Base-by-base conservation (phyloP, 331 rosid genomes). In the Phaseolus coccineus region DNA sequence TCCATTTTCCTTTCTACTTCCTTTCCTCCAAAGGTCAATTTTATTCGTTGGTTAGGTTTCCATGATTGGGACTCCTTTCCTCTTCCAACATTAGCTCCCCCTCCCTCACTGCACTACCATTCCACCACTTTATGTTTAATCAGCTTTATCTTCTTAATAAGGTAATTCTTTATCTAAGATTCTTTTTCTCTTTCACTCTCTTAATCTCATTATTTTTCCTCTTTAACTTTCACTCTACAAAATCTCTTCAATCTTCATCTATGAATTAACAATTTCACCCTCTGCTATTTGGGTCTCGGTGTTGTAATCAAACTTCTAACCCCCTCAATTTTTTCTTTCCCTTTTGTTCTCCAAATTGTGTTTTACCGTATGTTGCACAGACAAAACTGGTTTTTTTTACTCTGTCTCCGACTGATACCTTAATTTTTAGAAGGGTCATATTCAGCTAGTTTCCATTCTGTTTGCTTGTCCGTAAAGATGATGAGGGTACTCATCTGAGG, bases 31-130 rank as follows among this genome's bases (percentile, higher is more conserved):
- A 37, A 37, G 0, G 8, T 37, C 8, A 37, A 4, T 37, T 7
- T 37, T 37, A 6, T 37, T 37, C 8, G 5, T 37, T 39, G 39
- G 39, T 4, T 35, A 4, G 39, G 39, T 35, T 35, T 35, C 39
- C 44, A 8, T 39, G 44, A 39, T 39, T 7, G 1, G 44, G 44
- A 6, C 2, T 6, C 8, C 0, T 7, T 39, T 39, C 44, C 0
- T 2, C 44, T 39, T 39, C 44, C 1, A 8, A 6, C 44, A 6
- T 39, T 80, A 82, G 62, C 4, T 59, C 44, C 73, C 55, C 19
- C 81, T 42, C 37, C 25, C 48, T 40, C 42, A 57, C 37, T 83
- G 72, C 61, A 22, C 52, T 55, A 69, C 24, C 48, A 42, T 14
- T 19, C 22, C 22, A 19, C 22, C 22, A 19, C 22, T 19, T 19